Evolutionary conservation across 2,329 filamentous ascomycete species (phyloP).

Genomic region (Diaporthe sp.): DNA sequence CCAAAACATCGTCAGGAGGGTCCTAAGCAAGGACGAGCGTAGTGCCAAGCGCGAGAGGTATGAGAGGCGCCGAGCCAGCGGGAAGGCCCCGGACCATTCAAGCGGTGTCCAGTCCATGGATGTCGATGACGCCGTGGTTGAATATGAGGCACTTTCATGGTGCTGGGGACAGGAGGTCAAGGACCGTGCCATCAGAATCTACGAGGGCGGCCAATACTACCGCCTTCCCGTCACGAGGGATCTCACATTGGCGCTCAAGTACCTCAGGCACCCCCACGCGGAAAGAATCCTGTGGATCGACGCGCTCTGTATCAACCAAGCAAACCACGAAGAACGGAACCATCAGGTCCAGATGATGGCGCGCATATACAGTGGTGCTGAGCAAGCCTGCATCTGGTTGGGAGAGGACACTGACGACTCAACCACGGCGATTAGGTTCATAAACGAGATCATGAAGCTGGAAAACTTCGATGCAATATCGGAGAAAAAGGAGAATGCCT

Average conservation of each 20-base stretch:
- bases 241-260: conserved; percentile 38
- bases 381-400: conserved; percentile 51
- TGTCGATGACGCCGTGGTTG: neutral
- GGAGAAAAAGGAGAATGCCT: conserved; percentile 41
- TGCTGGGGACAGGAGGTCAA: conserved; percentile 20
- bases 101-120: neutral
- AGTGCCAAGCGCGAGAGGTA: neutral
- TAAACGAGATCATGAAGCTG: conserved; percentile 49
- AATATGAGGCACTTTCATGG: conserved; percentile 47
- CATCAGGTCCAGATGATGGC: conserved; percentile 53
- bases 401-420: conserved; percentile 48
- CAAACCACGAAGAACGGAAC: conserved; percentile 48
- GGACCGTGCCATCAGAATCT: neutral
- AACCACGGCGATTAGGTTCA: conserved; percentile 50
- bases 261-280: conserved; percentile 30
- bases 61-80: neutral
- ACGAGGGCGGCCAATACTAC: neutral
- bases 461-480: conserved; percentile 50
- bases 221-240: neutral
- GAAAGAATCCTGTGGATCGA: conserved; percentile 51
- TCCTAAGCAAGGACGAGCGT: neutral
- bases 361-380: conserved; percentile 50
- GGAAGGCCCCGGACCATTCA: neutral
- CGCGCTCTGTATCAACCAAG: conserved; percentile 35
- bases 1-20: neutral